Percentiles rank a stretch among this genome's conserved stretches.
Evolutionary conservation across 2,329 filamentous ascomycete genomes (phyloP).

Genomic region (Penicillium sp.): DNA sequence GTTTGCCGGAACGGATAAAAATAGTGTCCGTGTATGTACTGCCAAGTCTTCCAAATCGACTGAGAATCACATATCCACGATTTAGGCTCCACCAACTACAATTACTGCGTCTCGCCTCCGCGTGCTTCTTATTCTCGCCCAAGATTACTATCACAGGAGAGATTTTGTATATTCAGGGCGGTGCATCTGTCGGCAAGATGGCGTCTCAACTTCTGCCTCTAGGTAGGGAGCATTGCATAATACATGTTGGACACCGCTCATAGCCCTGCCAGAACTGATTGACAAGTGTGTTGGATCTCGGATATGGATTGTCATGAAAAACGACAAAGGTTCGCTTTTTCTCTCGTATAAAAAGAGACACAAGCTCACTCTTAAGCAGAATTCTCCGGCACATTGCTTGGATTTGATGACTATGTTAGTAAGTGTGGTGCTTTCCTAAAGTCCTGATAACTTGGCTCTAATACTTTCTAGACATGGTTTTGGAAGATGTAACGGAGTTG

Average conservation of each 20-base stretch:
- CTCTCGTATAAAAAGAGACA: not conserved
- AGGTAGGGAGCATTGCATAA: constrained; percentile 53
- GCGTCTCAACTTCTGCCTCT: constrained; percentile 75
- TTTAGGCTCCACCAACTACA: constrained; percentile 22
- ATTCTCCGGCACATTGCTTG: constrained; percentile 90
- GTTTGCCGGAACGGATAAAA: constrained; percentile 29
- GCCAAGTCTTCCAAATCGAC: constrained; percentile 25
- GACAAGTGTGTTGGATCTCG: constrained; percentile 98
- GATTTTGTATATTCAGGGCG: not conserved
- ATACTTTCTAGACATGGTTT: constrained; percentile 79
- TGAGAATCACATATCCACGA: constrained; percentile 27
- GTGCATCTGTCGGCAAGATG: constrained; percentile 53
- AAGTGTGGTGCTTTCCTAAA: constrained; percentile 56
- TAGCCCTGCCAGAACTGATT: constrained; percentile 75
- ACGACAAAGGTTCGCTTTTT: constrained; percentile 78
- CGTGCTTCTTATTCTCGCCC: not conserved
- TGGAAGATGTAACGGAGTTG: constrained; percentile 98
- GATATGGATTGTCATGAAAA: constrained; percentile 99
- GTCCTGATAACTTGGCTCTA: constrained; percentile 26
- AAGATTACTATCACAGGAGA: not conserved
- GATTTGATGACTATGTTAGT: constrained; percentile 99
- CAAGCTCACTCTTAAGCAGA: constrained; percentile 60
- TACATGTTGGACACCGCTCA: constrained; percentile 27
- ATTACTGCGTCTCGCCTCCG: constrained; percentile 23
- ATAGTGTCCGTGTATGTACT: constrained; percentile 9